Percentiles rank a stretch among this genome's conserved stretches.
phyloP scores from a whole-genome alignment of 495 filamentous ascomycete genomes.

The Penicillium waksmanii region DNA sequence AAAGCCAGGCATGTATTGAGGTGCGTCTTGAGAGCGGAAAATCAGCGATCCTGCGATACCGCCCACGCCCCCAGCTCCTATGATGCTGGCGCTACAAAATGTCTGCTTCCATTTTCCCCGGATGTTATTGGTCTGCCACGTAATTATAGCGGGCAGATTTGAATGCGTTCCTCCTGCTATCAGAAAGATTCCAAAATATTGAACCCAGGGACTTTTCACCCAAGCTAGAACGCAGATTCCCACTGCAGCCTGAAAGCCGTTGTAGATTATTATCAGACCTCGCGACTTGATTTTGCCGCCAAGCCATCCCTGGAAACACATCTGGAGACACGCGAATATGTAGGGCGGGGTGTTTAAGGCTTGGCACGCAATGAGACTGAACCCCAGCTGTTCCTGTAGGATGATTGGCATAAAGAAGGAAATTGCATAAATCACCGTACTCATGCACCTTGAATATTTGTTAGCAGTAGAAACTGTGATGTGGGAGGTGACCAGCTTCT shows the following conservation, averaged over 20 bases:
- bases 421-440: constrained; percentile 48
- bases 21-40: constrained; percentile 52
- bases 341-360: constrained; percentile 60
- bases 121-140: constrained; percentile 63
- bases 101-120: constrained; percentile 63
- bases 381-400: constrained; percentile 42
- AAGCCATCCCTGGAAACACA: constrained; percentile 46
- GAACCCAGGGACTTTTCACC: constrained; percentile 30
- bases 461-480: neutral
- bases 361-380: constrained; percentile 50
- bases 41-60: constrained; percentile 56
- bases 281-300: constrained; percentile 57
- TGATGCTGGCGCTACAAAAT: constrained; percentile 53
- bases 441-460: neutral
- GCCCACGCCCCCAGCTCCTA: constrained; percentile 53
- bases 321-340: constrained; percentile 54
- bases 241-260: constrained; percentile 30
- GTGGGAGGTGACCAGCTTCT: constrained; percentile 27
- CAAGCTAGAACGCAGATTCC: constrained; percentile 51
- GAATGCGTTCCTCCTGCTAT: constrained; percentile 50
- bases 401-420: constrained; percentile 66
- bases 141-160: constrained; percentile 52
- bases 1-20: constrained; percentile 25
- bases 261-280: constrained; percentile 55
- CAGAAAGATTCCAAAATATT: constrained; percentile 65